A percentile compares a stretch with the other conserved stretches of the same genome.
Evolutionary conservation across 2,329 filamentous ascomycete species (phyloP).

Genomic region (Ophiostoma australiae): DNA sequence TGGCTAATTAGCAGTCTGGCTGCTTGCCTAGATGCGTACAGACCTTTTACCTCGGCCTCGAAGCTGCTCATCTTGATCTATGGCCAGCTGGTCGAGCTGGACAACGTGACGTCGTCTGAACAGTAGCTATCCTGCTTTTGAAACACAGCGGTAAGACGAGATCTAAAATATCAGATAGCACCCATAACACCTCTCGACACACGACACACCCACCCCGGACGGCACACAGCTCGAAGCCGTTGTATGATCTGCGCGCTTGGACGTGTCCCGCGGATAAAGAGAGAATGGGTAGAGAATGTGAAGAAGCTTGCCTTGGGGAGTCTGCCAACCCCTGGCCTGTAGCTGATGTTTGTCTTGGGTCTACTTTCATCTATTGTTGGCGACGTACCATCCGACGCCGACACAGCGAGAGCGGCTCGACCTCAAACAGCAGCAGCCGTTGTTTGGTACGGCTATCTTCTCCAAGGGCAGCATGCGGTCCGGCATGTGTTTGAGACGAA

Average conservation of each 20-base stretch:
- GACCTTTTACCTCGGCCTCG: too few relatives aligned
- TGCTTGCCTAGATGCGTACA: too few relatives aligned
- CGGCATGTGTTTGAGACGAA: background rate
- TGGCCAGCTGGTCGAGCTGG: too few relatives aligned
- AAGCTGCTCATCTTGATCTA: too few relatives aligned
- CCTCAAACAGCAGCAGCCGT: background rate
- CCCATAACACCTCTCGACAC: background rate
- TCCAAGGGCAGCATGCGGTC: background rate
- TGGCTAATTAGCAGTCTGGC: too few relatives aligned
- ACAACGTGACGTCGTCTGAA: background rate
- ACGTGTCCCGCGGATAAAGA: conserved; percentile 17
- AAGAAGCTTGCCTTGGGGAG: too few relatives aligned
- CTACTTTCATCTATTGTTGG: too few relatives aligned
- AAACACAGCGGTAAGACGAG: background rate
- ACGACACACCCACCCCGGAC: background rate
- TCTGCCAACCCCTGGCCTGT: too few relatives aligned
- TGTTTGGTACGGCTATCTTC: background rate
- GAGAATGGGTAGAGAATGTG: conserved; percentile 13
- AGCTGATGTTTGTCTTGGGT: too few relatives aligned
- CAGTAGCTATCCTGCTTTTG: background rate
- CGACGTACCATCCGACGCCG: too few relatives aligned
- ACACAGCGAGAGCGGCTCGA: too few relatives aligned
- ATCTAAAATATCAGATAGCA: background rate
- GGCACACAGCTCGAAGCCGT: background rate
- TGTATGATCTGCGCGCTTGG: conserved; percentile 22